These are phyloP conservation scores for Sclerotinia minor DNA, from an alignment of 2,329 filamentous ascomycete species.

Conservation along the genomic window DNA sequence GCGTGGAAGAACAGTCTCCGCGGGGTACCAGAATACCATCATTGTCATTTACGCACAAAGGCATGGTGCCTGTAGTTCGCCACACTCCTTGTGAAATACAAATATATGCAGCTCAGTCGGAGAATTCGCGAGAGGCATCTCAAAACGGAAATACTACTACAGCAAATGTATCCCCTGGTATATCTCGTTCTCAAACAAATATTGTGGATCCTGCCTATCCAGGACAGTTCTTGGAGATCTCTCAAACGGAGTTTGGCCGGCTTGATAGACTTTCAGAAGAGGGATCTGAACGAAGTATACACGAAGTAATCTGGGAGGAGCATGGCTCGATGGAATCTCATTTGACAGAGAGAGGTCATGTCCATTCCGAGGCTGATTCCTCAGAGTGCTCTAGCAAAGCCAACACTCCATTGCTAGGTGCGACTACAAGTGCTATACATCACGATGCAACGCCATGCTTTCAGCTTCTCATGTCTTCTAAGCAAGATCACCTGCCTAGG, in stretches of 20 bases:
- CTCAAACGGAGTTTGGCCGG: neutral
- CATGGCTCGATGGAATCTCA: conserved; percentile 20
- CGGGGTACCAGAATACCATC: conserved; percentile 14
- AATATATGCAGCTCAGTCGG: conserved; percentile 8
- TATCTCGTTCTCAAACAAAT: neutral
- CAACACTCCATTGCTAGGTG: conserved; percentile 6
- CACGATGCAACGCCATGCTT: neutral
- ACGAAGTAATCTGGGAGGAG: conserved; percentile 38
- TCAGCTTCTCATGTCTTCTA: neutral
- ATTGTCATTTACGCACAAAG: conserved; percentile 24
- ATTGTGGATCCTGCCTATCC: neutral
- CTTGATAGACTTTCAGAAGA: neutral
- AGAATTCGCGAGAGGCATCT: neutral
- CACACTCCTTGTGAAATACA: neutral
- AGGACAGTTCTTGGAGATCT: conserved; percentile 5
- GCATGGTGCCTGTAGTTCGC: conserved; percentile 8
- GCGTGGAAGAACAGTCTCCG: conserved; percentile 1
- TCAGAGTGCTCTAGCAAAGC: conserved; percentile 17
- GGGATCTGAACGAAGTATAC: conserved; percentile 27
- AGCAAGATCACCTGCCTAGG: neutral
- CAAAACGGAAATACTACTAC: neutral
- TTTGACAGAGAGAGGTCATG: conserved; percentile 25
- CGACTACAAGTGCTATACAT: neutral
- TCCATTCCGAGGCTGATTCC: neutral
- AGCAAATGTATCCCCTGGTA: neutral